Conservation (phyloP, 768 basidiomycete genomes). For the Epithele typhae region DNA sequence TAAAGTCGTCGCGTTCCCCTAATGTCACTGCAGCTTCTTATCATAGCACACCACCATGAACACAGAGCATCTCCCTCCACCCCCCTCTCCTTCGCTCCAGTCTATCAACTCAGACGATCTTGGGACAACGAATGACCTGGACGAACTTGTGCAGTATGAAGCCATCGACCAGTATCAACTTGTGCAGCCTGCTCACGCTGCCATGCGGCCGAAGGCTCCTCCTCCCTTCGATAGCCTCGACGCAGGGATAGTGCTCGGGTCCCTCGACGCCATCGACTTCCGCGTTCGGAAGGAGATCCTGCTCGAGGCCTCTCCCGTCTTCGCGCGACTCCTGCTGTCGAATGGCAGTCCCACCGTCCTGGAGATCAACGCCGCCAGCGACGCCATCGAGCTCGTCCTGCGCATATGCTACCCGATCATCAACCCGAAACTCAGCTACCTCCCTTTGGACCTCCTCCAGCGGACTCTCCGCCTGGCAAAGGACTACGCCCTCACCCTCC, state of each 20-base stretch:
- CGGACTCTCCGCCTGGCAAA: slow-evolving; percentile 1
- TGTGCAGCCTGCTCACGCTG: too few species aligned
- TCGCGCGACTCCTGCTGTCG: background rate
- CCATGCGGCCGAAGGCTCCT: too few species aligned
- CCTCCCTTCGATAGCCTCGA: background rate
- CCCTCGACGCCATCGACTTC: background rate
- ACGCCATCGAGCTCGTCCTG: slow-evolving; percentile 4
- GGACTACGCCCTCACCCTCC: slow-evolving; percentile 13
- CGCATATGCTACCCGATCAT: slow-evolving; percentile 7
- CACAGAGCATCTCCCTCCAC: too few species aligned
- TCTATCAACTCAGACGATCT: too few species aligned
- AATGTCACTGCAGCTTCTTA: too few species aligned
- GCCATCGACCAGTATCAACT: too few species aligned
- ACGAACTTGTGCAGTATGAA: too few species aligned
- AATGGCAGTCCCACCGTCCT: background rate
- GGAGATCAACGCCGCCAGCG: background rate
- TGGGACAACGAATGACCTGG: too few species aligned
- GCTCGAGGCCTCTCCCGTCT: slow-evolving; percentile 1
- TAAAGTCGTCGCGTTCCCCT: too few species aligned
- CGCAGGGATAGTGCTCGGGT: background rate
- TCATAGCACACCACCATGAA: too few species aligned
- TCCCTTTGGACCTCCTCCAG: background rate
- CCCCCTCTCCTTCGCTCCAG: too few species aligned
- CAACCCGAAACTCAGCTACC: slow-evolving; percentile 1
- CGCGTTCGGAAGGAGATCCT: slow-evolving; percentile 1